Conservation (phyloP, 176 grass and related monocot genomes). For the Thalia dealbata region DNA sequence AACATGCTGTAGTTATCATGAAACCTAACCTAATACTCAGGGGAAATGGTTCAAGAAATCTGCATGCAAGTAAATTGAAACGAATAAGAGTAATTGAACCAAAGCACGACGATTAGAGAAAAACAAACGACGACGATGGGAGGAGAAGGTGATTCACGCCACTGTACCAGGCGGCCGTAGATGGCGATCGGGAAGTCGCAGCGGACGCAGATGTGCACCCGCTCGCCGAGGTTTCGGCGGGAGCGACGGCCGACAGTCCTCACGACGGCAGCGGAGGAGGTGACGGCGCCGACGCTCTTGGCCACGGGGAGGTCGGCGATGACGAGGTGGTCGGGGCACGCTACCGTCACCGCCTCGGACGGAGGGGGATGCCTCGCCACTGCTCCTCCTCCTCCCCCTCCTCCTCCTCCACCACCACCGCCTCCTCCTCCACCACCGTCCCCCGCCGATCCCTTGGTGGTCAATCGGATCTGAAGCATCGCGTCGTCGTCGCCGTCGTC, state of each 20-base stretch:
- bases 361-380: background rate
- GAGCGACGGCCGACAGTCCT: constrained; percentile 20
- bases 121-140: background rate
- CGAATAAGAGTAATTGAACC: background rate
- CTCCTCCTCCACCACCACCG: constrained; percentile 16
- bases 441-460: background rate
- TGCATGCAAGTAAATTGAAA: too few species aligned
- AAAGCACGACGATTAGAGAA: background rate
- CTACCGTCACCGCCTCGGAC: constrained; percentile 14
- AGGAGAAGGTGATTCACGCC: background rate
- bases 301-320: constrained; percentile 13
- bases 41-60: too few species aligned
- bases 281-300: constrained; percentile 23
- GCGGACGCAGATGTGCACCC: constrained; percentile 7
- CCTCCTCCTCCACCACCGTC: constrained; percentile 2
- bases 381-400: background rate
- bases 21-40: background rate
- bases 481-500: background rate
- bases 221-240: constrained; percentile 1
- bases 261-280: constrained; percentile 12
- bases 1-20: background rate
- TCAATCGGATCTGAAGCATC: background rate
- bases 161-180: constrained; percentile 2
- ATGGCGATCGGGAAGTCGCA: constrained; percentile 7
- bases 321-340: constrained; percentile 7